Conservation (phyloP, 306 rosid genomes). For the Quillaja saponaria region DNA sequence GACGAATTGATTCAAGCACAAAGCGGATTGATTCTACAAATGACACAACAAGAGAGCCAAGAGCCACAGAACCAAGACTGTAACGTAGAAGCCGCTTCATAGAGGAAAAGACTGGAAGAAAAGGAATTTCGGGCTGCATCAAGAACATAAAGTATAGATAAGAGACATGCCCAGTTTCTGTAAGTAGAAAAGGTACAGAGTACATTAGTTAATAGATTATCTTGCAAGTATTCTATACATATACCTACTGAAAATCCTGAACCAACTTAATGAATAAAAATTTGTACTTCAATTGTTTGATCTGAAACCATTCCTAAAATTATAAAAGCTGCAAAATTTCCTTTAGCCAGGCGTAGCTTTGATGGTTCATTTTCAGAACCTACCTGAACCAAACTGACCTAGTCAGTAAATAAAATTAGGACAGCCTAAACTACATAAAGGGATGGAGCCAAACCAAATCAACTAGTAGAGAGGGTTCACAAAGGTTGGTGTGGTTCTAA, state of each 20-base stretch:
- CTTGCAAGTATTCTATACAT: neutral
- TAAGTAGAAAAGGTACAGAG: neutral
- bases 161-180: constrained; percentile 14
- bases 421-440: too few relatives aligned
- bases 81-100: constrained; percentile 80
- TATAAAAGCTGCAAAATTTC: constrained; percentile 11
- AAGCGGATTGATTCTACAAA: constrained; percentile 89
- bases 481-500: too few relatives aligned
- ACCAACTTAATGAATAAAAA: constrained; percentile 18
- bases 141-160: constrained; percentile 22
- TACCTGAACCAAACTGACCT: too few relatives aligned
- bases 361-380: too few relatives aligned
- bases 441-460: too few relatives aligned
- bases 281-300: constrained; percentile 6
- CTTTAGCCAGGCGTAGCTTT: too few relatives aligned
- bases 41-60: constrained; percentile 85
- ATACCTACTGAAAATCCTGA: too few relatives aligned
- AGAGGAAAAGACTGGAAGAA: constrained; percentile 89
- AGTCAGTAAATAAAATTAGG: too few relatives aligned
- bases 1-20: constrained; percentile 88
- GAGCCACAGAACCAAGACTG: constrained; percentile 87
- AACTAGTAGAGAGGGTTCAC: too few relatives aligned
- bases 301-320: constrained; percentile 1
- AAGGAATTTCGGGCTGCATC: constrained; percentile 88
- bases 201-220: constrained; percentile 8